Evolutionary conservation across 345 rosid species (phyloP), one percentile per base, ranked within the genome.

Genomic region (Citrus maxima): DNA sequence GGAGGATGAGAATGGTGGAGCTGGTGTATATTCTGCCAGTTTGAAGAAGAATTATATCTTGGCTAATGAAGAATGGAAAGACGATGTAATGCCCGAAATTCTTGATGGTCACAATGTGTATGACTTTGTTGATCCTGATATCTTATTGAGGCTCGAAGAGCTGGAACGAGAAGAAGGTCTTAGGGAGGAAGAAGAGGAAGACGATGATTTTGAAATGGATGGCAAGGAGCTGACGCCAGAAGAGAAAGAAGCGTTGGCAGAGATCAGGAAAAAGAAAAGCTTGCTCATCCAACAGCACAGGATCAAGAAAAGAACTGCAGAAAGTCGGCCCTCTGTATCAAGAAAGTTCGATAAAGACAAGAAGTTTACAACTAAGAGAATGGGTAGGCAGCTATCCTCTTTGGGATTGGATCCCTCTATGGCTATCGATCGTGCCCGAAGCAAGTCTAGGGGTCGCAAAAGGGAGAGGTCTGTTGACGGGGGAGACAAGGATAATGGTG

Each of bases 1-100:
- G 89, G 98, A 95, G 84, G 80, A 95, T 59, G 98, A 95, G 79
- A 95, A 93, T 68, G 98, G 98, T 51, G 97, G 98, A 65, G 98
- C 97, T 64, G 98, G 98, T 68, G 98, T 93, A 38, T 95, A 95
- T 77, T 93, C 98, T 77, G 95, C 95, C 73, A 91, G 88, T 80
- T 87, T 95, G 86, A 92, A 49, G 85, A 95, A 93, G 93, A 68
- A 95, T 66, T 93, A 95, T 81, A 84, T 95, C 76, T 87, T 95
- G 80, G 87, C 90, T 2, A 79, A 85, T 76, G 95, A 93, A 4
- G 98, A 92, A 80, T 95, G 98, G 98, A 95, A 95, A 79, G 94
- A 93, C 27, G 98, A 95, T 85, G 77, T 89, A 59, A 38, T 93
- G 84, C 98, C 98, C 42, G 98, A 95, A 86, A 92, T 95, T 85